Base-by-base conservation (phyloP, 306 rosid species). In the Lagenaria siceraria region DNA sequence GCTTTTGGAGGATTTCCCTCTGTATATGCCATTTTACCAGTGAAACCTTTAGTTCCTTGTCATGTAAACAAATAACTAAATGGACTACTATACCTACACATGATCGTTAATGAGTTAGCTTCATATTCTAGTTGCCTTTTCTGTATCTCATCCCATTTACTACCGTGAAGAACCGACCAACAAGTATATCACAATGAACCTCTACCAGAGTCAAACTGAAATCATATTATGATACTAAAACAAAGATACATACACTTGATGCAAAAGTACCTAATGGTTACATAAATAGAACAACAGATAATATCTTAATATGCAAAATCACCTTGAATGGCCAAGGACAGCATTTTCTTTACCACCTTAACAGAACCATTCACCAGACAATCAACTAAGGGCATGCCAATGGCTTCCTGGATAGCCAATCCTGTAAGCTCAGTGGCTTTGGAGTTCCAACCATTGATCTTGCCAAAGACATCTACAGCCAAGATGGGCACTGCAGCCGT, bases 401-500 rank as follows among this genome's bases (percentile, higher is more conserved):
- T 80, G 24, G 86, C 86, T 82, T 82, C 61, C 80, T 85, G 81
- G 35, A 78, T 72, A 42, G 81, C 52, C 54, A 85, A 54, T 75
- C 86, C 88, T 18, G 86, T 85, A 75, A 80, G 75, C 64, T 85
- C 88, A 27, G 82, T 63, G 68, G 86, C 79, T 81, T 80, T 85
- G 7, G 52, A 49, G 72, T 85, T 85, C 88, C 88, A 85, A 75
- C 88, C 86, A 62, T 82, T 85, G 64, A 85, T 54, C 40, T 51
- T 75, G 31, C 86, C 84, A 5, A 75, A 68, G 75, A 78, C 77
- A 75, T 82, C 84, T 36, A 85, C 79, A 42, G 88, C 82, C 35
- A 85, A 85, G 75, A 85, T 80, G 49, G 88, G 88, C 54, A 82
- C 88, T 24, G 79, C 84, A 78, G 88, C 88, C 53, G 86, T 80